These are phyloP conservation scores for Tulasnella sp. DNA, from an alignment of 768 basidiomycete genomes.

Conservation along the genomic window DNA sequence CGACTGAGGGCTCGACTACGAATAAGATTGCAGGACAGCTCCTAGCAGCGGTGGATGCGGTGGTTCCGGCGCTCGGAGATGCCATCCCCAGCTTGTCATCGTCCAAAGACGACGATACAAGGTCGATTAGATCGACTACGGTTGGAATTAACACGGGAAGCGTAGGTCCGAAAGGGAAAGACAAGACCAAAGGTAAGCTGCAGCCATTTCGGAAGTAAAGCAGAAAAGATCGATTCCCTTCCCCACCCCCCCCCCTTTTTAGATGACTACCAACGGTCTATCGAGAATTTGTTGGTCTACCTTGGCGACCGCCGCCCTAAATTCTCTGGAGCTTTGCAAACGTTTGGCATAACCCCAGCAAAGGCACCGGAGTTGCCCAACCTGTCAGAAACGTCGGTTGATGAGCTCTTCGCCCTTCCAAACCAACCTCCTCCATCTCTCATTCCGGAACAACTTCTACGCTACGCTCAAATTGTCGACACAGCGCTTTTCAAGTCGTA, in stretches of 20 bases:
- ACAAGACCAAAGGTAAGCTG: constrained; percentile 36
- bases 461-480: constrained; percentile 90
- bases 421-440: constrained; percentile 66
- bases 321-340: constrained; percentile 67
- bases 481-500: constrained; percentile 94
- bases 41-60: constrained; percentile 55
- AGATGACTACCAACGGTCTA: constrained; percentile 65
- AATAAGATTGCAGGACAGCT: constrained; percentile 49
- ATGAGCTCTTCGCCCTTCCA: constrained; percentile 75
- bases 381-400: constrained; percentile 66
- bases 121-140: constrained; percentile 44
- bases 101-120: constrained; percentile 55
- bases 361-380: constrained; percentile 65
- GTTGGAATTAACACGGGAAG: constrained; percentile 5
- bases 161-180: constrained; percentile 38
- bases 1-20: constrained; percentile 32
- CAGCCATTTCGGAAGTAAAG: background rate
- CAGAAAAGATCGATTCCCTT: background rate
- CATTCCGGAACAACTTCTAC: constrained; percentile 77
- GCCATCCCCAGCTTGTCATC: constrained; percentile 22
- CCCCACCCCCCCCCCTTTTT: background rate
- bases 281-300: constrained; percentile 86
- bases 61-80: constrained; percentile 42
- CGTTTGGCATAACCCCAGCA: constrained; percentile 62
- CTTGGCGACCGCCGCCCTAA: constrained; percentile 88